phyloP scores from a whole-genome alignment of 805 yeast genomes.

The Ogataea kodamae region DNA sequence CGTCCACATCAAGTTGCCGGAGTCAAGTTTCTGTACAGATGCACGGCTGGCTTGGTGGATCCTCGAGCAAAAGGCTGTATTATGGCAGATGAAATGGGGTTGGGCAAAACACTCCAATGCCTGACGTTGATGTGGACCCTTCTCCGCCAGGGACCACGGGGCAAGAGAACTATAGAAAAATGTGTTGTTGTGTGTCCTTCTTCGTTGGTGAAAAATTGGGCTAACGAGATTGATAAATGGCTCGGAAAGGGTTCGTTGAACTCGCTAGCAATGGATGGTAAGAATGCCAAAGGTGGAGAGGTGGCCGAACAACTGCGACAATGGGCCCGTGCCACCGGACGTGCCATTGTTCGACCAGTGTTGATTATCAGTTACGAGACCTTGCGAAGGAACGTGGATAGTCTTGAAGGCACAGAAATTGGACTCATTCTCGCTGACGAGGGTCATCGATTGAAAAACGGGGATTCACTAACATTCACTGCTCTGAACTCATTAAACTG shows the following conservation, averaged over 20 bases:
- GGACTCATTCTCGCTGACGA: conserved; percentile 87
- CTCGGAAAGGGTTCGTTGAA: conserved; percentile 86
- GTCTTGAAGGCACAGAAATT: conserved; percentile 69
- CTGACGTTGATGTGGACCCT: conserved; percentile 90
- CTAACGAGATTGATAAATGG: conserved; percentile 94
- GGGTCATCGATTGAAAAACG: conserved; percentile 81
- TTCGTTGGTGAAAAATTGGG: conserved; percentile 92
- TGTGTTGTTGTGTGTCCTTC: conserved; percentile 95
- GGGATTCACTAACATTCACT: conserved; percentile 87
- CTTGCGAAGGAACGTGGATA: conserved; percentile 76
- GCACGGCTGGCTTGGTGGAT: conserved; percentile 84
- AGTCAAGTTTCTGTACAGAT: conserved; percentile 82
- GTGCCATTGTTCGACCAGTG: conserved; percentile 89
- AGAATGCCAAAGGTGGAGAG: conserved; percentile 62
- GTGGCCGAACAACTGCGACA: conserved; percentile 63
- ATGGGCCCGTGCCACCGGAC: conserved; percentile 87
- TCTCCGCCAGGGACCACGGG: conserved; percentile 82
- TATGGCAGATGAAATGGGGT: conserved; percentile 98
- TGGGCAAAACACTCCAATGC: conserved; percentile 89
- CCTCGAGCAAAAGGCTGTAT: conserved; percentile 90
- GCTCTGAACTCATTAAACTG: conserved; percentile 82
- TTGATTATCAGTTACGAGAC: conserved; percentile 94
- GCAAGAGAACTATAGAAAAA: conserved; percentile 77
- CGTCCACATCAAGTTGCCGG: conserved; percentile 98
- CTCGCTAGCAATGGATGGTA: conserved; percentile 91